Evolutionary conservation across 352 stramenopile species (phyloP), one percentile per base, ranked within the genome.

Genomic region (Peronospora farinosa): DNA sequence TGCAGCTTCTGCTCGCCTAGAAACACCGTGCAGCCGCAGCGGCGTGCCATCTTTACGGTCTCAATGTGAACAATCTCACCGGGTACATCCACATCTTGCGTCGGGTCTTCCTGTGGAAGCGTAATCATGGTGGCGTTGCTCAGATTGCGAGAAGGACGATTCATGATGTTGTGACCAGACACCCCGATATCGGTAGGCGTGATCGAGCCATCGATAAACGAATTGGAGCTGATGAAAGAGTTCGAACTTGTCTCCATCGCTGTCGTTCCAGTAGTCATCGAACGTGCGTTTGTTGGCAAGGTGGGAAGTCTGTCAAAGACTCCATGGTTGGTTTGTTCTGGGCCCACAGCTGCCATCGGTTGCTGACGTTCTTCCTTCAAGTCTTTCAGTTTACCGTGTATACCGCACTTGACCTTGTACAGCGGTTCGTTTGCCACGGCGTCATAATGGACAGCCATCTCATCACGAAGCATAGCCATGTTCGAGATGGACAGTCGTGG

Each of bases 11-110:
- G 76, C 44, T 84, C 72, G 43, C 79, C 79, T 12, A 83, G 38
- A 19, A 87, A 57, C 40, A 84, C 50, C 0, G 75, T 86, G 57
- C 76, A 90, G 36, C 76, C 65, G 51, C 76, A 90, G 23, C 65
- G 54, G 32, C 79, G 72, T 19, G 76, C 71, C 23, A 69, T 57
- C 30, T 73, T 69, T 5, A 69, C 69, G 0, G 79, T 84, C 45
- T 77, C 49, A 27, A 90, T 84, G 52, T 90, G 79, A 12, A 84
- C 64, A 43, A 90, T 88, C 48, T 77, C 66, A 7, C 79, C 79
- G 0, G 79, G 75, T 0, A 90, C 77, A 40, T 86, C 74, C 23
- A 90, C 66, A 42, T 86, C 74, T 40, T 84, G 66, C 3, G 54
- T 66, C 5, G 64, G 60, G 40, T 81, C 70, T 47, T 78, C 44